A percentile compares a stretch with the other conserved stretches of the same genome.
Evolutionary conservation across 2,329 filamentous ascomycete genomes (phyloP).

Genomic region (Ceratocystis eucalypticola): DNA sequence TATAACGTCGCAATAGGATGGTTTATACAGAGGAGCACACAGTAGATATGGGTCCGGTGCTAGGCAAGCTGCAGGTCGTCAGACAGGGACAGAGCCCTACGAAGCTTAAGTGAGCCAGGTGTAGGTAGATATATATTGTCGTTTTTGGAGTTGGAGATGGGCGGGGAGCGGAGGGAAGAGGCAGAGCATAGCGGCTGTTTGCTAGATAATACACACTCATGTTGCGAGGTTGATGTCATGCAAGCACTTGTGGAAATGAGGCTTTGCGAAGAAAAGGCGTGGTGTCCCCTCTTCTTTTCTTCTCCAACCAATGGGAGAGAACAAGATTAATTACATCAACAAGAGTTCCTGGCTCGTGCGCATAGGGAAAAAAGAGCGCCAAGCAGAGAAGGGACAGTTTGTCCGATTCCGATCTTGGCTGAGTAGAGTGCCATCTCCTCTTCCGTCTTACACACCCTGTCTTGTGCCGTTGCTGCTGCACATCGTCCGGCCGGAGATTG

Average conservation of each 20-base stretch:
- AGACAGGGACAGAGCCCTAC: neutral
- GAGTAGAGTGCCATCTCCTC: neutral
- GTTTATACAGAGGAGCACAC: neutral
- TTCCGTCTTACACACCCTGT: neutral
- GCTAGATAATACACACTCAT: neutral
- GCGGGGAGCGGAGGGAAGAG: neutral
- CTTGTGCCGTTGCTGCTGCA: neutral
- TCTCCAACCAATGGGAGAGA: neutral
- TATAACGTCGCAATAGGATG: neutral
- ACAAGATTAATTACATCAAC: neutral
- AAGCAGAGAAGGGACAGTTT: neutral
- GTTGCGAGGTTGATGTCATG: neutral
- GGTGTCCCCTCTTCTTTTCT: neutral
- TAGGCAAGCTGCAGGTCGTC: neutral
- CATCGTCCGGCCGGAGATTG: neutral
- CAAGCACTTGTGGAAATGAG: neutral
- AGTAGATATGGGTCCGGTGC: neutral
- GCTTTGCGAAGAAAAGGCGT: neutral
- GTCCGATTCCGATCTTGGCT: neutral
- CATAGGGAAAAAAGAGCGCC: neutral
- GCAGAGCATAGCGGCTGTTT: neutral
- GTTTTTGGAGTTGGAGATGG: neutral
- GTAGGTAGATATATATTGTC: no score
- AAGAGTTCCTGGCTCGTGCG: constrained; percentile 6
- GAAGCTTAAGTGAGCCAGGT: neutral